A percentile compares a stretch with the other conserved stretches of the same genome.
These are phyloP conservation scores for Pachysandra terminalis DNA, from an alignment of 164 flowering plant species.

Conservation along the genomic window DNA sequence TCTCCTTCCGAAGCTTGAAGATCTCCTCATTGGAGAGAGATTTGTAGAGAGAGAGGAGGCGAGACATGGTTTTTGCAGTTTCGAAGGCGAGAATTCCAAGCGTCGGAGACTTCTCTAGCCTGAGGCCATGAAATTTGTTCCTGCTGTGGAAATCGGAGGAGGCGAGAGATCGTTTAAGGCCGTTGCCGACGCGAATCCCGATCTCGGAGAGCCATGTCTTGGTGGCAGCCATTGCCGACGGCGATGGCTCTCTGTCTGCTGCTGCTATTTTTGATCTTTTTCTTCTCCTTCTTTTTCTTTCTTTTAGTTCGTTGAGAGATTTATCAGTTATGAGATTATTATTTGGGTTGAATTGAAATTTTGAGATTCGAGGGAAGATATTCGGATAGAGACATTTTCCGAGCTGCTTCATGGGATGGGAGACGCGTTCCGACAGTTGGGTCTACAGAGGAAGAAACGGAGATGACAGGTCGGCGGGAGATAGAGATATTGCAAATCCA, in stretches of 20 bases:
- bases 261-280: too few species aligned
- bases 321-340: too few species aligned
- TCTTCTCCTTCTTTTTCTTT: not conserved
- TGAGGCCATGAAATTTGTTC: not conserved
- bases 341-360: not conserved
- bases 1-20: constrained; percentile 28
- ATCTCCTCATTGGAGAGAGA: constrained; percentile 58
- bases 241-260: not conserved
- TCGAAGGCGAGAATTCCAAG: constrained; percentile 78
- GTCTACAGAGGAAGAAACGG: constrained; percentile 7
- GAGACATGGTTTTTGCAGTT: constrained; percentile 69
- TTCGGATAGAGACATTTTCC: not conserved
- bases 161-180: constrained; percentile 12
- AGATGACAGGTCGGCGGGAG: not conserved
- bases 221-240: not conserved
- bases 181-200: constrained; percentile 15
- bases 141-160: not conserved
- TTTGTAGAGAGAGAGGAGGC: constrained; percentile 50
- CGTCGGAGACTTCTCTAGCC: constrained; percentile 11
- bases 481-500: not conserved
- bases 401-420: constrained; percentile 1
- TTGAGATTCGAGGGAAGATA: not conserved
- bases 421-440: constrained; percentile 12
- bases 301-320: not conserved
- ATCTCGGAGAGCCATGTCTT: constrained; percentile 22